These are phyloP conservation scores for Bigelowiella natans DNA, from an alignment of 78 protist species.

Conservation along the genomic window DNA sequence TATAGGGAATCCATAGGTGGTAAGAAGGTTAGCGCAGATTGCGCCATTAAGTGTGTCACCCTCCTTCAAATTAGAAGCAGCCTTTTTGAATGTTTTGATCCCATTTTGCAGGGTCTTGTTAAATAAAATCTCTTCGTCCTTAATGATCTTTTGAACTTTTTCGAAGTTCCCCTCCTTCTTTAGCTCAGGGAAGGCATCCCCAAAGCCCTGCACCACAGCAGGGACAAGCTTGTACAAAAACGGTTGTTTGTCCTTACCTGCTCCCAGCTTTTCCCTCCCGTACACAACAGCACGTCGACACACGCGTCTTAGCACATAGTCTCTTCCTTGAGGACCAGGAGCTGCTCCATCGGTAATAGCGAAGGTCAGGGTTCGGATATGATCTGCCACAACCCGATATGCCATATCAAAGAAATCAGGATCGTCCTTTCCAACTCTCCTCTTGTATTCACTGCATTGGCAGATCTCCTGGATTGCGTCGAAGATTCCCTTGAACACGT, in stretches of 20 bases:
- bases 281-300: slow-evolving; percentile 86
- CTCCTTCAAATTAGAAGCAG: neutral
- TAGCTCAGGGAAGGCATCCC: slow-evolving; percentile 73
- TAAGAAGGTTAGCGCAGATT: slow-evolving; percentile 64
- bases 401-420: slow-evolving; percentile 75
- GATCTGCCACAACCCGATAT: slow-evolving; percentile 96
- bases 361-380: slow-evolving; percentile 84
- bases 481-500: slow-evolving; percentile 76
- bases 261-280: slow-evolving; percentile 69
- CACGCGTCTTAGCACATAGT: slow-evolving; percentile 85
- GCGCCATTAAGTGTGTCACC: slow-evolving; percentile 31
- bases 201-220: slow-evolving; percentile 54
- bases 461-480: slow-evolving; percentile 47
- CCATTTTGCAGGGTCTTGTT: slow-evolving; percentile 47
- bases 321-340: slow-evolving; percentile 56
- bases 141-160: slow-evolving; percentile 26
- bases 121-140: slow-evolving; percentile 75
- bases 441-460: slow-evolving; percentile 7
- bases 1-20: slow-evolving; percentile 87
- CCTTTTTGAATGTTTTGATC: slow-evolving; percentile 40
- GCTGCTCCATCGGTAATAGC: slow-evolving; percentile 91
- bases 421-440: slow-evolving; percentile 61
- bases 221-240: slow-evolving; percentile 54
- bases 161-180: neutral
- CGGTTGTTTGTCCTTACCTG: too few species aligned